A percentile compares a stretch with the other conserved stretches of the same genome.
Conservation (phyloP, 441 rosid genomes). For the Gossypium gossypioides region DNA sequence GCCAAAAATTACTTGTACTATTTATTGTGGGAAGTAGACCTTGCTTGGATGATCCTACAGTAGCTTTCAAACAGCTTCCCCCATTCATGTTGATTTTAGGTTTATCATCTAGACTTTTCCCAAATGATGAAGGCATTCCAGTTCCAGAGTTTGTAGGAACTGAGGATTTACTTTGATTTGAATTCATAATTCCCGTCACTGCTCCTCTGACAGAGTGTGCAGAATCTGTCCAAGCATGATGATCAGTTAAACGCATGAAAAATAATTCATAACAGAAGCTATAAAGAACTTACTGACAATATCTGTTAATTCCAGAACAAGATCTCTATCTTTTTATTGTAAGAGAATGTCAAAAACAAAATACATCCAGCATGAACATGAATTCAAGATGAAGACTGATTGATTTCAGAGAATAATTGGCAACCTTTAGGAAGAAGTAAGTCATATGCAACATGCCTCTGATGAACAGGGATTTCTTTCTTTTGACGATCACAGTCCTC, state of each 20-base stretch:
- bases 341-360: background rate
- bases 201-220: constrained; percentile 39
- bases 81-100: constrained; percentile 25
- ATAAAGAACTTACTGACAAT: constrained; percentile 11
- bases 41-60: constrained; percentile 28
- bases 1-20: constrained; percentile 28
- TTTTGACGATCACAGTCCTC: constrained; percentile 75
- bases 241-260: constrained; percentile 6
- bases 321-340: background rate
- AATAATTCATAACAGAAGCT: background rate
- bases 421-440: constrained; percentile 85
- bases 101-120: constrained; percentile 30
- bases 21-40: constrained; percentile 21
- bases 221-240: constrained; percentile 36
- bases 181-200: constrained; percentile 22
- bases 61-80: constrained; percentile 27
- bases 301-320: constrained; percentile 17
- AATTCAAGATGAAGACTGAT: constrained; percentile 11
- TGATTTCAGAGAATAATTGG: constrained; percentile 14
- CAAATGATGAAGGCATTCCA: constrained; percentile 28
- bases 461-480: constrained; percentile 63
- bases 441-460: constrained; percentile 59
- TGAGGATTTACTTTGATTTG: constrained; percentile 35
- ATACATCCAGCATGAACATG: constrained; percentile 9
- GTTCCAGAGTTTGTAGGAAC: constrained; percentile 20